Evolutionary conservation across 306 rosid species (phyloP), one percentile per base, ranked within the genome.

Genomic region (Purshia tridentata): DNA sequence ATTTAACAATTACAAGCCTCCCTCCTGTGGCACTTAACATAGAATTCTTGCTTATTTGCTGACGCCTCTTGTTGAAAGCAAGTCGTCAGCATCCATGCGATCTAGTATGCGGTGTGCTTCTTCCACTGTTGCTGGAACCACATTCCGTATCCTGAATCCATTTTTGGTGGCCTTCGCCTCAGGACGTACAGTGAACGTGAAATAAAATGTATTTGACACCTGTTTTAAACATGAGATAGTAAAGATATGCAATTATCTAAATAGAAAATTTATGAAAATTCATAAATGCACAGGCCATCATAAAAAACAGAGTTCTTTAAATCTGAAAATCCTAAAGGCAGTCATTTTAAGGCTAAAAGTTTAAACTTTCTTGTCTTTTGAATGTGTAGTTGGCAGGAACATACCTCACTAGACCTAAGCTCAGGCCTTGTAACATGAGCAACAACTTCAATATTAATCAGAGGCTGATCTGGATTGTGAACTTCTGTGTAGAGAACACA

Each of bases 391-490:
- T 62, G 9, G 40, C 20, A 15, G 49, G 72, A 75, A 66, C 88
- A 85, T 77, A 89, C 99, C 95, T 89, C 99, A 15, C 93, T 86
- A 61, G 97, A 81, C 75, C 98, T 84, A 39, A 94, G 83, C 81
- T 94, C 98, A 0, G 98, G 99, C 85, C 92, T 83, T 12, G 91
- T 91, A 48, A 94, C 99, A 73, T 94, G 99, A 72, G 99, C 96
- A 81, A 94, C 97, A 39, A 94, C 99, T 88, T 94, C 99, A 35
- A 91, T 81, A 35, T 86, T 88, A 86, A 94, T 94, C 16, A 89
- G 87, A 69, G 99, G 99, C 75, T 88, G 88, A 80, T 91, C 95
- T 2, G 90, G 90, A 67, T 91, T 81, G 14, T 89, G 86, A 46
- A 73, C 72, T 81, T 90, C 91, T 0, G 96, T 89, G 89, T 88